Conservation (phyloP, 2,329 filamentous ascomycete species). For the Ophiocordyceps camponoti-leonardi region DNA sequence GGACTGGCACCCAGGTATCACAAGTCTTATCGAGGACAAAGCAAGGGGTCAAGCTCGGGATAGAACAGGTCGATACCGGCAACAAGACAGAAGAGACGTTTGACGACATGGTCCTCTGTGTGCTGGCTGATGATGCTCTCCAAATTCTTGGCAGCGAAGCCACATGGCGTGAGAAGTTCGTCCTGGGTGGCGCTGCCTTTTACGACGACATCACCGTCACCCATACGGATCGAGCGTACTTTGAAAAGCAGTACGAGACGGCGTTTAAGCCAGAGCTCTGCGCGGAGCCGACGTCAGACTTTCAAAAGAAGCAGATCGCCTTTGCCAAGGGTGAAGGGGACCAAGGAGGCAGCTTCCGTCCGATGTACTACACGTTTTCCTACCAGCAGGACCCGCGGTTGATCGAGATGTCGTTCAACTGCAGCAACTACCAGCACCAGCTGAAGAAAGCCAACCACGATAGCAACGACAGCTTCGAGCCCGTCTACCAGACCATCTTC, state of each 20-base stretch:
- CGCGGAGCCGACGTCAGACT: constrained; percentile 24
- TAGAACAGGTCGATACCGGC: constrained; percentile 31
- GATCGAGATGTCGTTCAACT: constrained; percentile 58
- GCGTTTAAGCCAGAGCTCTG: constrained; percentile 33
- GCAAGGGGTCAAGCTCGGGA: constrained; percentile 32
- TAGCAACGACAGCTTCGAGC: constrained; percentile 21
- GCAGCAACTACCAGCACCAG: constrained; percentile 59
- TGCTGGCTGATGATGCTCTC: constrained; percentile 46
- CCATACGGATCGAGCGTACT: constrained; percentile 47
- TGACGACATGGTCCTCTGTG: constrained; percentile 50
- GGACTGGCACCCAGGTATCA: constrained; percentile 38
- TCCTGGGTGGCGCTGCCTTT: constrained; percentile 55
- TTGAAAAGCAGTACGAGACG: constrained; percentile 51
- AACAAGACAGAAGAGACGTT: constrained; percentile 36
- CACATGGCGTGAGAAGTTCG: constrained; percentile 41
- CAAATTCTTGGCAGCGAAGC: constrained; percentile 39
- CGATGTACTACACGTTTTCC: constrained; percentile 49
- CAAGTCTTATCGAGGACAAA: constrained; percentile 31
- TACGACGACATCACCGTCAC: constrained; percentile 57
- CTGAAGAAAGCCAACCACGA: constrained; percentile 28
- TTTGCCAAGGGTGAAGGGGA: constrained; percentile 27
- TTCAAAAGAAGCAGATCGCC: constrained; percentile 20
- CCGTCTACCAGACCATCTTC: constrained; percentile 57
- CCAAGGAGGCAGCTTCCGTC: constrained; percentile 33
- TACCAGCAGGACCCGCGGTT: constrained; percentile 37